phyloP scores from a whole-genome alignment of 192 early-diverging fungal genomes.

The Endogone sp. region DNA sequence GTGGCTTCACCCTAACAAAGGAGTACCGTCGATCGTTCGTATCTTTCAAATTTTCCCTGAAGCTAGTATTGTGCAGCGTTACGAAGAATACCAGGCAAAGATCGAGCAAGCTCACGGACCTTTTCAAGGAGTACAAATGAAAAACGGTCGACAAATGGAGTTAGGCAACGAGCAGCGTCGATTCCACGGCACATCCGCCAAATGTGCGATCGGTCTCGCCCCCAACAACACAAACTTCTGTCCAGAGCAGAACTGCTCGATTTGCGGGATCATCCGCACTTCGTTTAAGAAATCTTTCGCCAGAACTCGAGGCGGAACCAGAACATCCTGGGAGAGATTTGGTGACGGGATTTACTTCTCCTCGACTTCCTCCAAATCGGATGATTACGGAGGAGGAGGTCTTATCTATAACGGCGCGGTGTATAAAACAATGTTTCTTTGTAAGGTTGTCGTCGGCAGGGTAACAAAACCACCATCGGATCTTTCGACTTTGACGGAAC shows the following conservation, averaged over 20 bases:
- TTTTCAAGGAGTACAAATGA: slow-evolving; percentile 11
- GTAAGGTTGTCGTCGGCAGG: slow-evolving; percentile 19
- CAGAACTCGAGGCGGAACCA: slow-evolving; percentile 7
- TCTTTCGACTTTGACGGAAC: slow-evolving; percentile 3
- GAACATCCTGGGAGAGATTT: slow-evolving; percentile 14
- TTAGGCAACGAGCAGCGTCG: slow-evolving; percentile 21
- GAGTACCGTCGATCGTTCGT: slow-evolving; percentile 3
- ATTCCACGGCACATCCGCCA: slow-evolving; percentile 18
- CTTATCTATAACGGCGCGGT: slow-evolving; percentile 5
- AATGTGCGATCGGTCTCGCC: background rate
- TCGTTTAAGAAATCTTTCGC: slow-evolving; percentile 12
- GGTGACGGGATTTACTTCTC: slow-evolving; percentile 24
- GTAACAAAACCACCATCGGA: slow-evolving; percentile 3
- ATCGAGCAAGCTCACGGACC: slow-evolving; percentile 8
- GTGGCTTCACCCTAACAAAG: slow-evolving; percentile 20
- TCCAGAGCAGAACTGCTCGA: slow-evolving; percentile 6
- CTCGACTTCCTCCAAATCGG: slow-evolving; percentile 23
- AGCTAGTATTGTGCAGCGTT: background rate
- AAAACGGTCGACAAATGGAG: slow-evolving; percentile 7
- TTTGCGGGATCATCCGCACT: slow-evolving; percentile 15
- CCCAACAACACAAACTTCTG: background rate
- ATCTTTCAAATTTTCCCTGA: slow-evolving; percentile 16
- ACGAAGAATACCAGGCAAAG: slow-evolving; percentile 13
- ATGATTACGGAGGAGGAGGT: slow-evolving; percentile 18
- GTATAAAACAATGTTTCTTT: slow-evolving; percentile 21